Base-by-base conservation (phyloP, 1,284 basidiomycete genomes). In the Veloboletus limbatus region DNA sequence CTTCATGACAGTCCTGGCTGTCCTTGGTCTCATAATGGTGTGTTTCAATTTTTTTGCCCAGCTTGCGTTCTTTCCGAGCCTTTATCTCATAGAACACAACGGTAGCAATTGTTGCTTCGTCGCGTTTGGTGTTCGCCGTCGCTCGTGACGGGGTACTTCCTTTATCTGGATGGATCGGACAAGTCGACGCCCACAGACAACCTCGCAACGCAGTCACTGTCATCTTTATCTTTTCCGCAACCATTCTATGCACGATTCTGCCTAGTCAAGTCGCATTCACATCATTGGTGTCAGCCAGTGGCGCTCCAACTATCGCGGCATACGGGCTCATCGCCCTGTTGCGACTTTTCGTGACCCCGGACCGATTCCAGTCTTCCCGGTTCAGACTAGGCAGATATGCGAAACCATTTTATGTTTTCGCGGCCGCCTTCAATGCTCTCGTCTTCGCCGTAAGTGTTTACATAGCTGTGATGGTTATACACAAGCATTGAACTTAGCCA, bases 61-160 rank as follows among this genome's bases (percentile, higher is more conserved):
- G 24, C 26, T 35, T 3, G 44, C 4, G 4, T 26, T 34, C n/a
- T 49, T 14, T 16, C 25, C 39, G 24, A 50, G 8, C 3, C 10
- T 30, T 9, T 1, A 26, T 33, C 13, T n/a, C 2, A 10, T 58
- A 91, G 85, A 92, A 88, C 65, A 91, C 89, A 1, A 89, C 83
- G 54, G 78, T 92, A 31, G 78, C 86, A 14, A 81, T 93, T 48
- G 88, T 92, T 21, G 91, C 90, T 3, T 80, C 90, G 11, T 92
- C 89, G 13, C 81, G 91, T 6, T 76, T 94, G 26, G 76, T 94
- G 34, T 93, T 87, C 56, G 91, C 90, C 13, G 86, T 94, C 40
- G 90, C 91, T 16, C 83, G 91, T 45, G 91, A 94, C 55, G 91
- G 91, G 25, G 88, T 93, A 1, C 73, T 94, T 14, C 91, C 91